Evolutionary conservation across 495 filamentous ascomycete genomes (phyloP).

Genomic region (Tuber microsphaerosporum): DNA sequence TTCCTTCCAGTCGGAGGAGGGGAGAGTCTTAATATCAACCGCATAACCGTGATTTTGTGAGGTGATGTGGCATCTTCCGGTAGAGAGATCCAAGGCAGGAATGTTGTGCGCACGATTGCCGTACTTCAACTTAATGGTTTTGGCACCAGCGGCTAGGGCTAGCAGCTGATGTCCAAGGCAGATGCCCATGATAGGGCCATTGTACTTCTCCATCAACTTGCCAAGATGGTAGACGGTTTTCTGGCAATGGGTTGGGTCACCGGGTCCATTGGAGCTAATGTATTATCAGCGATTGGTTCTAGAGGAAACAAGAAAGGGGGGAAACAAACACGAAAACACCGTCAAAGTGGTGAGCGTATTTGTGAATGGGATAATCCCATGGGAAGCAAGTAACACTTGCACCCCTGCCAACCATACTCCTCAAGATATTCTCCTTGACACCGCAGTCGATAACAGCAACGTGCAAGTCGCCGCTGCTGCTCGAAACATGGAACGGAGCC

Average conservation of each 20-base stretch:
- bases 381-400: constrained; percentile 87
- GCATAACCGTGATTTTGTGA: constrained; percentile 98
- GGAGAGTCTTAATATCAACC: constrained; percentile 76
- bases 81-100: constrained; percentile 84
- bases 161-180: constrained; percentile 89
- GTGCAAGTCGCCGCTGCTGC: constrained; percentile 71
- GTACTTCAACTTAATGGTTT: constrained; percentile 91
- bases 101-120: constrained; percentile 98
- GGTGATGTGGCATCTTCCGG: constrained; percentile 96
- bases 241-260: constrained; percentile 93
- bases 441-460: constrained; percentile 95
- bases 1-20: constrained; percentile 75
- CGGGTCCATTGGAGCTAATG: constrained; percentile 74
- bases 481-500: constrained; percentile 87
- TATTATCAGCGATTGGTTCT: constrained; percentile 16
- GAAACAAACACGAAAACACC: constrained; percentile 70
- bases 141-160: constrained; percentile 72
- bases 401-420: constrained; percentile 80
- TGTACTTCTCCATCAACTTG: constrained; percentile 79
- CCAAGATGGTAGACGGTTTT: constrained; percentile 83
- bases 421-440: constrained; percentile 98
- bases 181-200: constrained; percentile 92
- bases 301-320: constrained; percentile 4
- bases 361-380: constrained; percentile 94
- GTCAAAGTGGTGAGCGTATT: constrained; percentile 94